Evolutionary conservation across 1,284 basidiomycete genomes (phyloP), one percentile per base, ranked within the genome.

Genomic region (Trichosporon coremiiforme): DNA sequence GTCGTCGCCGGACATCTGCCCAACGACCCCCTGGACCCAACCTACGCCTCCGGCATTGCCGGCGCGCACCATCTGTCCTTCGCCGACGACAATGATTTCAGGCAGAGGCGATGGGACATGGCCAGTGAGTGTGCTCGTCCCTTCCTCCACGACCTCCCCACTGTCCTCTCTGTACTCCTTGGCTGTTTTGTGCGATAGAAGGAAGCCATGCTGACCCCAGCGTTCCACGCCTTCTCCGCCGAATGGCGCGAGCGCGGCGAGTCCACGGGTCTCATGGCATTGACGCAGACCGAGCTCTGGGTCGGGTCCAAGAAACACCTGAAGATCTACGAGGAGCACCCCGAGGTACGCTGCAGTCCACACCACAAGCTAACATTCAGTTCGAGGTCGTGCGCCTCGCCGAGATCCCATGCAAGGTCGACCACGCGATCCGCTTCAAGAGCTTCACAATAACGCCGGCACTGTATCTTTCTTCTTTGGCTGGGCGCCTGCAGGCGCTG

Each of bases 51-150:
- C 4, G 74, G 75, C 0, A 78, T 78, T 2, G 83, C 83, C 6
- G 83, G 83, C 1, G 83, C 83, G 2, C 83, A 84, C 72, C 83
- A 84, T 66, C 71, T 84, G 22, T 78, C 76, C 63, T 84, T 84
- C 73, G 83, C 83, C 0, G 79, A 77, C 50, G 77, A 83, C 68
- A 72, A 41, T 10, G 82, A 83, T 70, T 71, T 62, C 53, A 64
- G 78, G 9, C 82, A 83, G 71, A 35, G 73, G 1, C 63, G 67
- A 7, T 79, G 80, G 75, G 83, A 84, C 68, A 66, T 71, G 63
- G 38, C 71, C 13, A 84, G 80, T 82, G 68, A 74, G 79, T 76
- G 25, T 25, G 25, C 25, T 25, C 25, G 25, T 25, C 25, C 25
- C 25, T 25, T 25, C 25, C 25, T 25, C 25, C 25, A 25, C 25